Conservation (phyloP, 768 basidiomycete genomes). For the Lactifluus rugatus region DNA sequence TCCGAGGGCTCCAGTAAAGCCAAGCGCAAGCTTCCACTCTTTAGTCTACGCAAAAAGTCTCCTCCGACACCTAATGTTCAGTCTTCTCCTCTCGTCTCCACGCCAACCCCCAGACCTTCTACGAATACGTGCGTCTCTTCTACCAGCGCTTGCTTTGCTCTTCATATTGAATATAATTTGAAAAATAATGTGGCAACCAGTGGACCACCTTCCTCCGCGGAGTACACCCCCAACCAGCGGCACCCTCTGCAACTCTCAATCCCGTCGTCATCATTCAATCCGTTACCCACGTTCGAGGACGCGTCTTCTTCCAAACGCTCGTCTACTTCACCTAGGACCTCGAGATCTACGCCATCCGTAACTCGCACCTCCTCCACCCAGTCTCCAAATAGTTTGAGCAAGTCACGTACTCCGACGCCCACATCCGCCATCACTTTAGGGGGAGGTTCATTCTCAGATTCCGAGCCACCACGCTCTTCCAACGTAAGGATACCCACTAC, state of each 20-base stretch:
- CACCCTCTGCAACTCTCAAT: constrained; percentile 6
- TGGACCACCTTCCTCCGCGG: neutral
- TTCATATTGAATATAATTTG: neutral
- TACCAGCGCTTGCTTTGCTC: neutral
- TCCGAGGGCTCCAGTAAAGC: neutral
- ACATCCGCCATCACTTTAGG: constrained; percentile 8
- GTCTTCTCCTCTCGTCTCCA: neutral
- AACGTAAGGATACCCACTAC: neutral
- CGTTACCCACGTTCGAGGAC: constrained; percentile 7
- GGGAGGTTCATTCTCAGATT: constrained; percentile 13
- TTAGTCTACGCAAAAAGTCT: constrained; percentile 18
- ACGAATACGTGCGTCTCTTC: constrained; percentile 3
- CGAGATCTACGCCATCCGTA: constrained; percentile 3
- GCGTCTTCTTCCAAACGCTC: constrained; percentile 11
- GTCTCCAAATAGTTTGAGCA: neutral
- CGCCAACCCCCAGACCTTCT: constrained; percentile 1
- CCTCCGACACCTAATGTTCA: neutral
- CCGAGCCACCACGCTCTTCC: constrained; percentile 9
- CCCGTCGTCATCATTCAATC: constrained; percentile 1
- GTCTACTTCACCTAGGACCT: constrained; percentile 9
- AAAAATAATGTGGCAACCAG: neutral
- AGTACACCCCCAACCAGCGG: neutral
- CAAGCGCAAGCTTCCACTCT: constrained; percentile 18
- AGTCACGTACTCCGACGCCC: constrained; percentile 16
- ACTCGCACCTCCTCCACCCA: constrained; percentile 5